Evolutionary conservation across 2,329 filamentous ascomycete genomes (phyloP), one percentile per base, ranked within the genome.

Genomic region (Pseudopyricularia cyperi): DNA sequence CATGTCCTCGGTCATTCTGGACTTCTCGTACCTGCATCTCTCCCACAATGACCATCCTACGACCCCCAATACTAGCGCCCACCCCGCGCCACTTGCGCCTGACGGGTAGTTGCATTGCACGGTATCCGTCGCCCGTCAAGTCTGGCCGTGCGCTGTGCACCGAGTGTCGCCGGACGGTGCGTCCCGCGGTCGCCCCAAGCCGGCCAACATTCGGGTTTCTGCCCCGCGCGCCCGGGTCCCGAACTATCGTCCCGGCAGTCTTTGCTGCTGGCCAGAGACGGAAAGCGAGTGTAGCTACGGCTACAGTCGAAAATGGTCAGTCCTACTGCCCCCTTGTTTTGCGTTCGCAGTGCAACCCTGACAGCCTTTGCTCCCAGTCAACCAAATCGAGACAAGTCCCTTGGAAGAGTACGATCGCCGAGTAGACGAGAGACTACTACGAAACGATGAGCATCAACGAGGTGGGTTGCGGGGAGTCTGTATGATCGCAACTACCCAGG

Each of bases 401-500:
- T 76, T 97, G 62, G 77, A 82, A 57, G 91, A 97, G 67, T 98
- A 98, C 66, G 85, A 96, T 65, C 74, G 77, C 54, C 80, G 91
- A 47, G 90, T 98, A 8, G 73, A 81, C 47, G 71, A 74, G 44
- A 88, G 89, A 11, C 72, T 79, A 48, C 66, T 98, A 57, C 79
- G 85, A 57, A 88, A 97, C 65, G 93, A 98, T 65, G 82, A 89
- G 57, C 87, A 96, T 68, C 93, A 98, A 67, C 75, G 93, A 75
- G 83, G 87, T 89, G 70, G 59, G 71, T 56, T 48, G 6, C 2
- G 52, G 37, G 34, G 53, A 59, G 53, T 58, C 52, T 55, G 3
- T 44, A 8, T n/a, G 26, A 6, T 26, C 47, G 47, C 37, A 4
- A n/a, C 37, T 14, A 6, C 8, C 19, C 3, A 12, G 24, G 5